Percentiles rank a stretch among this genome's conserved stretches.
Evolutionary conservation across 2,329 filamentous ascomycete species (phyloP).

Genomic region (Fusarium floridanum): DNA sequence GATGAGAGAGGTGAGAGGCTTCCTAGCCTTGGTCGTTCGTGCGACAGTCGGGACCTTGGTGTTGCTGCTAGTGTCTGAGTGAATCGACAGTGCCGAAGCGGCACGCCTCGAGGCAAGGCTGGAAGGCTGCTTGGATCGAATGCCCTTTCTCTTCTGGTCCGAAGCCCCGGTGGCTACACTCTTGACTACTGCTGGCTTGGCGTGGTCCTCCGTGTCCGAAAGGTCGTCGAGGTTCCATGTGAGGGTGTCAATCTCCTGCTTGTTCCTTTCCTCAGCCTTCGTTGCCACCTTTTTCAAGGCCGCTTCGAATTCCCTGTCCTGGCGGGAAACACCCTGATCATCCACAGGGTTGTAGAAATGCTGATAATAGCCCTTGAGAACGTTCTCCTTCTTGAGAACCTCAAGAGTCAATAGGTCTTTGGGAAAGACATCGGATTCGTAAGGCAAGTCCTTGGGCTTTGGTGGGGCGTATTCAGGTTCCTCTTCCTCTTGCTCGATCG

Average conservation of each 20-base stretch:
- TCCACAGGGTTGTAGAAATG: slow-evolving; percentile 74
- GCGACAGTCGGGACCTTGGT: slow-evolving; percentile 8
- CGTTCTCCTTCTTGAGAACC: slow-evolving; percentile 68
- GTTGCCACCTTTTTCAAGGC: slow-evolving; percentile 64
- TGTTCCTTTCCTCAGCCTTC: slow-evolving; percentile 75
- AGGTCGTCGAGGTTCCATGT: slow-evolving; percentile 66
- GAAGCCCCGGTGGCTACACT: neutral
- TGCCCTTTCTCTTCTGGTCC: slow-evolving; percentile 15
- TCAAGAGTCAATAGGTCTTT: slow-evolving; percentile 68
- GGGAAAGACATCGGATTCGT: slow-evolving; percentile 78
- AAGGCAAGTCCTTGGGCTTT: slow-evolving; percentile 73
- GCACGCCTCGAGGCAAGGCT: slow-evolving; percentile 63
- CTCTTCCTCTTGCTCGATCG: slow-evolving; percentile 58
- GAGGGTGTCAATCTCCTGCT: slow-evolving; percentile 73
- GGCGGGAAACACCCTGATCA: slow-evolving; percentile 73
- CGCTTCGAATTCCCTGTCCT: slow-evolving; percentile 71
- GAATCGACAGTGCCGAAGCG: slow-evolving; percentile 64
- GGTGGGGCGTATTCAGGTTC: slow-evolving; percentile 94
- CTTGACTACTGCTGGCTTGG: slow-evolving; percentile 16
- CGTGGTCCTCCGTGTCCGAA: slow-evolving; percentile 59
- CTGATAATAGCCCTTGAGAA: slow-evolving; percentile 72
- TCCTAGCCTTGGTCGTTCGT: slow-evolving; percentile 38
- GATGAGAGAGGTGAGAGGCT: slow-evolving; percentile 50
- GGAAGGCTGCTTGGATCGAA: slow-evolving; percentile 38
- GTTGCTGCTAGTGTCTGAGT: slow-evolving; percentile 40